Percentiles rank a stretch among this genome's conserved stretches.
Evolutionary conservation across 176 grass and related monocot genomes (phyloP).

Genomic region (Saccharum officinarum): DNA sequence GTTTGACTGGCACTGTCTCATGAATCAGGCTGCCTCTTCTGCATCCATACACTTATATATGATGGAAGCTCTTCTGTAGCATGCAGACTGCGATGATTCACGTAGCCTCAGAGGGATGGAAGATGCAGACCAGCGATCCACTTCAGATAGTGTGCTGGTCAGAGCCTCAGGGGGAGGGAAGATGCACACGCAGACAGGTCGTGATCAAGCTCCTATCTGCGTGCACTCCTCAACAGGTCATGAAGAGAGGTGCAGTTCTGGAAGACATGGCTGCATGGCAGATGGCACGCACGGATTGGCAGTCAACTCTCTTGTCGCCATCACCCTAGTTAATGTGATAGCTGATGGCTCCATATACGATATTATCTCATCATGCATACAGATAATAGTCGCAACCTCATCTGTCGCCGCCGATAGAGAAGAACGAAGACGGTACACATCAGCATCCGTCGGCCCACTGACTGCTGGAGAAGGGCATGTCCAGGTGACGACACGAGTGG

Average conservation of each 20-base stretch:
- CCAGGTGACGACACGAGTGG: slow-evolving; percentile 1
- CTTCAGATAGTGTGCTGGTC: background rate
- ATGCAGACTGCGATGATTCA: background rate
- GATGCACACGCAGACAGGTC: background rate
- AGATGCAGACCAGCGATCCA: background rate
- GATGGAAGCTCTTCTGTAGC: background rate
- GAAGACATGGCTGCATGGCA: background rate
- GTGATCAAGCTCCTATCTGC: background rate
- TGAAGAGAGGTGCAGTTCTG: slow-evolving; percentile 14
- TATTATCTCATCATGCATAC: background rate
- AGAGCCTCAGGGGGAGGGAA: slow-evolving; percentile 15
- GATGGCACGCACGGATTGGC: background rate
- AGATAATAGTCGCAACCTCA: background rate
- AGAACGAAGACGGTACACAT: background rate
- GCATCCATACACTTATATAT: background rate
- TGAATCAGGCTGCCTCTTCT: slow-evolving; percentile 13
- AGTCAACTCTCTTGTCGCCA: slow-evolving; percentile 10
- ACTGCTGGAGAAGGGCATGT: slow-evolving; percentile 4
- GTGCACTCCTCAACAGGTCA: background rate
- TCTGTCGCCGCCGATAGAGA: background rate
- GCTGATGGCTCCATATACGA: too few relatives aligned
- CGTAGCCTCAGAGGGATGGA: background rate
- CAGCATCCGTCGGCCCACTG: background rate
- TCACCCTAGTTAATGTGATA: background rate
- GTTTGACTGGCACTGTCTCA: slow-evolving; percentile 22